Evolutionary conservation across 2,329 filamentous ascomycete genomes (phyloP), one percentile per base, ranked within the genome.

Genomic region (Phaeosphaeria sp.): DNA sequence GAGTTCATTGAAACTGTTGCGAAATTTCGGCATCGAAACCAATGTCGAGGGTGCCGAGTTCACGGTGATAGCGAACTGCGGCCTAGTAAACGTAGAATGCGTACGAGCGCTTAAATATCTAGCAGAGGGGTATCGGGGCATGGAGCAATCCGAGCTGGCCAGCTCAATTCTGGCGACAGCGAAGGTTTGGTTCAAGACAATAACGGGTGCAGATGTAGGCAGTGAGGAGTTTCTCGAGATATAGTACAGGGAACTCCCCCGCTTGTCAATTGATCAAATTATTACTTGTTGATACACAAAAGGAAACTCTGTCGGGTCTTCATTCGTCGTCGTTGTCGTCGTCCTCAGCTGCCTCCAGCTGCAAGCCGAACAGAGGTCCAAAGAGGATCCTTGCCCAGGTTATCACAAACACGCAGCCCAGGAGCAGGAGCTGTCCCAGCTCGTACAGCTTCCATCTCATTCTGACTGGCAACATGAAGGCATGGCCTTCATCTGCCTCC

Each of bases 61-160:
- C 13, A 20, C 47, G n/a, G 47, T 68, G 3, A n/a, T 39, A 11
- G 49, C 39, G 21, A 63, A 66, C n/a, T 44, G 51, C 1, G 66
- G 66, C 6, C 42, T 71, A 39, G 55, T 69, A 21, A 71, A 71
- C 39, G 59, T 69, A 3, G 68, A 71, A 47, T 60, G 57, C 1
- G 64, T 66, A 1, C 45, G 67, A 7, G 65, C 65, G 18, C 40
- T 69, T 27, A 67, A 61, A 44, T 68, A 68, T 55, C 55, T 69
- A 18, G 53, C 57, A 2, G 68, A 69, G 36, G 68, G 54, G 2
- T 65, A 64, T 45, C 48, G 15, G 2, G n/a, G n/a, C 6, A 66
- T 63, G 45, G 61, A 55, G 1, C 54, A 65, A 33, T 25, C 3
- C 6, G 25, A 45, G 18, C 9, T 68, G 17, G 57, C 56, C n/a